Percentiles rank a stretch among this genome's conserved stretches.
phyloP scores from a whole-genome alignment of 805 yeast genomes.

The Pichia ethanolica region DNA sequence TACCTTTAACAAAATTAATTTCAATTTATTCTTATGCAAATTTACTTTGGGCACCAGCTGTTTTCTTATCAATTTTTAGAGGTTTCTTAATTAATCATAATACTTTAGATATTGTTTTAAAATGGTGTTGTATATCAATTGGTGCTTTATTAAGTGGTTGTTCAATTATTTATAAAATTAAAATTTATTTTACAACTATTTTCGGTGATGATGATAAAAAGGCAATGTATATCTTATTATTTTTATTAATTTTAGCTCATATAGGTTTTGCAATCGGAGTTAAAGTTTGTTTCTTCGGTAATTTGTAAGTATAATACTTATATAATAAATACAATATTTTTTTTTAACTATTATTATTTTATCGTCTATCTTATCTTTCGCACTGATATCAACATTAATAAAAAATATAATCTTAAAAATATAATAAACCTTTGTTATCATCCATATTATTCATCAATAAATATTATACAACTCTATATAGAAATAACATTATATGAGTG shows the following conservation, averaged over 20 bases:
- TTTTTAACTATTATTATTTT: no score
- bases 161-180: slow-evolving; percentile 40
- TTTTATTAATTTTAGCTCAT: slow-evolving; percentile 42
- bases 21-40: slow-evolving; percentile 83
- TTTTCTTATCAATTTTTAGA: slow-evolving; percentile 51
- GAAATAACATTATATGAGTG: no score
- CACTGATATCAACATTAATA: no score
- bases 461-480: no score
- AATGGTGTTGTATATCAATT: slow-evolving; percentile 54
- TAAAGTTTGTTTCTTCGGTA: slow-evolving; percentile 53
- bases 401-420: no score
- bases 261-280: slow-evolving; percentile 54
- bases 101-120: slow-evolving; percentile 39
- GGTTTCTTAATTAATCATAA: slow-evolving; percentile 43
- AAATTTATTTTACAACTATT: slow-evolving; percentile 32
- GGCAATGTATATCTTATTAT: slow-evolving; percentile 31
- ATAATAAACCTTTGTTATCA: no score
- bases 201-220: slow-evolving; percentile 32
- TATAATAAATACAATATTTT: no score
- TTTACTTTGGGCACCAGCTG: slow-evolving; percentile 79
- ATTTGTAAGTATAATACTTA: slow-evolving; percentile 10
- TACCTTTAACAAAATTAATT: slow-evolving; percentile 50
- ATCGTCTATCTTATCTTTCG: no score
- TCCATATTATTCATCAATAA: no score
- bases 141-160: slow-evolving; percentile 60